Conservation (phyloP, 192 early-diverging fungal genomes). For the Dissophora globulifera region DNA sequence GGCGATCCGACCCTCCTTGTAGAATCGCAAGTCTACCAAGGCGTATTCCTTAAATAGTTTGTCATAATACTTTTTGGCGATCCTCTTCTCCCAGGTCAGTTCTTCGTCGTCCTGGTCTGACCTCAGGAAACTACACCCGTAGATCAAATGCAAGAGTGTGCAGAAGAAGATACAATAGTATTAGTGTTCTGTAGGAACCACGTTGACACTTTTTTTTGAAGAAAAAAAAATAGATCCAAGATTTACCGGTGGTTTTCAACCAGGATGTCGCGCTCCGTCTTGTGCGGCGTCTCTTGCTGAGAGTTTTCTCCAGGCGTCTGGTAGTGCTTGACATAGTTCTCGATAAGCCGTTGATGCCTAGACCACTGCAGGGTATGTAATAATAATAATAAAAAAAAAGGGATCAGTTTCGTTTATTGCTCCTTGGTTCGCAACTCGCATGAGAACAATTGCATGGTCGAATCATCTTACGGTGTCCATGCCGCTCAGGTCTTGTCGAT, state of each 20-base stretch:
- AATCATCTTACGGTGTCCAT: constrained; percentile 55
- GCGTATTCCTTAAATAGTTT: constrained; percentile 88
- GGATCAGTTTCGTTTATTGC: neutral
- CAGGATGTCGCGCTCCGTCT: constrained; percentile 77
- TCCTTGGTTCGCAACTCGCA: too few species aligned
- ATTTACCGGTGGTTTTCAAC: constrained; percentile 72
- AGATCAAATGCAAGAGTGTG: too few species aligned
- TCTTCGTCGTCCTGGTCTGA: constrained; percentile 59
- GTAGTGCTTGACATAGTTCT: constrained; percentile 65
- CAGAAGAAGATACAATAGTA: too few species aligned
- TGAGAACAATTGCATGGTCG: neutral
- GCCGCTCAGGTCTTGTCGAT: constrained; percentile 56
- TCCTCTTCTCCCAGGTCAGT: constrained; percentile 73
- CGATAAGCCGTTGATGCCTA: constrained; percentile 69
- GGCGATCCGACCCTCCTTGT: constrained; percentile 71
- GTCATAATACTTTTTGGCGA: constrained; percentile 89
- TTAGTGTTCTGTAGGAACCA: too few species aligned
- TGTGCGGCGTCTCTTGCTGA: constrained; percentile 8
- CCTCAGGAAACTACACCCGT: constrained; percentile 78
- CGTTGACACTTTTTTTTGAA: too few species aligned
- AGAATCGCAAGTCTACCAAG: constrained; percentile 74
- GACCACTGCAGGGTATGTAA: too few species aligned
- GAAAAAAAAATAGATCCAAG: too few species aligned
- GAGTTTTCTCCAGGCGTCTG: neutral
- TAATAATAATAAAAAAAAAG: too few species aligned